Evolutionary conservation across 768 basidiomycete species (phyloP), one percentile per base, ranked within the genome.

Genomic region (Tricholoma saponaceum): DNA sequence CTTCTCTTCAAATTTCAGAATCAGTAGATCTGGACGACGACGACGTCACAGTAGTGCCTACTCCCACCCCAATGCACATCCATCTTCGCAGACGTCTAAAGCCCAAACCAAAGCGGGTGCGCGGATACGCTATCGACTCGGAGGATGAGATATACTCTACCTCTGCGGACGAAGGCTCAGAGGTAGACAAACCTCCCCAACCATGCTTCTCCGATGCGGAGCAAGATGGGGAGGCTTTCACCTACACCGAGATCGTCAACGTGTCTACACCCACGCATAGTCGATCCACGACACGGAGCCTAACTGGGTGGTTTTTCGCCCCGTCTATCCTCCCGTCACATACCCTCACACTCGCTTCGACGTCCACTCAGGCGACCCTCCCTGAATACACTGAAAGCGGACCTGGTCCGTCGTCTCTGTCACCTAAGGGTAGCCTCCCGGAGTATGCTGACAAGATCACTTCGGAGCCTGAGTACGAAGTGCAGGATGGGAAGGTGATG

Each of bases 61-160:
- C 52, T 14, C 53, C 39, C 10, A 54, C 53, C 8, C 62, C 56
- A 39, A 49, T 18, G 22, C 59, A 58, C 2, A 52, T 50, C 5
- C 12, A 28, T n/a, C 25, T 47, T 20, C 26, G 12, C 51, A 2
- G 41, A 41, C 56, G 37, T 37, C 2, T 49, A 64, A 33, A 56
- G 60, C 16, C 62, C 63, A 52, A 55, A 47, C 41, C 62, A 65
- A 23, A 70, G 25, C 64, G 72, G 32, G 57, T 72, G 5, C 71
- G 67, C 25, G 77, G 77, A 2, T 83, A 80, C 60, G 52, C 57
- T 2, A 63, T 81, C 44, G 70, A 76, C 60, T 76, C 80, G 1
- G 82, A 80, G 57, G 75, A 75, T 35, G 76, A 74, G 44, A 54
- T 62, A 1, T 67, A 57, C 53, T 72, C 63, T 5, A 64, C 58